These are phyloP conservation scores for Carex parvula DNA, from an alignment of 176 grass and related monocot species.

Conservation along the genomic window DNA sequence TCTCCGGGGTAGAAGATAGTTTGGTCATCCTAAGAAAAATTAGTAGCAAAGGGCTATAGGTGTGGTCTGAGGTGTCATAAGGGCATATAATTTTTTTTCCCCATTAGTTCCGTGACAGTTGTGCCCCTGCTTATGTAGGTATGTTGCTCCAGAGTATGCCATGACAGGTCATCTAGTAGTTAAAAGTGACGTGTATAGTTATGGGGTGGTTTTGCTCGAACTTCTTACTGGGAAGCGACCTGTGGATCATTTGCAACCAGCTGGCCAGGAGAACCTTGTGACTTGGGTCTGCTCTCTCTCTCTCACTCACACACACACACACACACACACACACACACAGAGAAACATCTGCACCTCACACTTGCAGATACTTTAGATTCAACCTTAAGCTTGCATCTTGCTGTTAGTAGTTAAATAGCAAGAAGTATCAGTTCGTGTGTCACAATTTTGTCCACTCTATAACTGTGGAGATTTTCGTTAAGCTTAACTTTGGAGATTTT, in stretches of 20 bases:
- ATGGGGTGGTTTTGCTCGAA: constrained; percentile 96
- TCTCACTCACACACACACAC: too few species aligned
- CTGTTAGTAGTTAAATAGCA: neutral
- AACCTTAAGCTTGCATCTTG: neutral
- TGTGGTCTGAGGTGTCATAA: neutral
- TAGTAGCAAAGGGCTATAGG: neutral
- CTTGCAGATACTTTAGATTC: neutral
- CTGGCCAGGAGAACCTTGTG: constrained; percentile 94
- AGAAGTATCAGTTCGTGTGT: neutral
- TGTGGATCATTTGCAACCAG: constrained; percentile 93
- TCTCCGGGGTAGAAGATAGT: neutral
- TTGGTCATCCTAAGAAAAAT: neutral
- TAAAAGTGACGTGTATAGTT: constrained; percentile 99
- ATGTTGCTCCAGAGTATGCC: constrained; percentile 97
- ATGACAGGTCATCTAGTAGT: constrained; percentile 98
- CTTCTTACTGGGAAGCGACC: constrained; percentile 81
- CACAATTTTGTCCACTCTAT: neutral
- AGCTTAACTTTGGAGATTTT: too few species aligned
- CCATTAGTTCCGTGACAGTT: neutral
- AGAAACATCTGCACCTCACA: neutral
- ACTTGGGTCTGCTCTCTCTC: constrained; percentile 76
- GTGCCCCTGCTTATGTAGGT: constrained; percentile 44
- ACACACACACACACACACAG: neutral
- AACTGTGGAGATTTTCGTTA: too few species aligned
- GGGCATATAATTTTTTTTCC: neutral